phyloP scores from a whole-genome alignment of 2,329 filamentous ascomycete species.

The Botrytis byssoidea region DNA sequence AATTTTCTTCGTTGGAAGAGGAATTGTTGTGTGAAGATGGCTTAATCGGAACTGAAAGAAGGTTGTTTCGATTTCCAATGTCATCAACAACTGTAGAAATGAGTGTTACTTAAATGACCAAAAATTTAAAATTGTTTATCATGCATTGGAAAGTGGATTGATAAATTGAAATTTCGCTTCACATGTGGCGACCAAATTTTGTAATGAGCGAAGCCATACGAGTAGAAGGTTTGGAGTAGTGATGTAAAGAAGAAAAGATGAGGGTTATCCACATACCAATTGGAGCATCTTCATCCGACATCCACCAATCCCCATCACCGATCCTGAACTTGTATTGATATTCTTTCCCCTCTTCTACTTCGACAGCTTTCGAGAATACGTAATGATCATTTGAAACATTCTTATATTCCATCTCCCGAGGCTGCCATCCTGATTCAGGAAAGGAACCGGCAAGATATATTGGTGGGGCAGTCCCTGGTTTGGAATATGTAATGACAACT shows the following conservation, averaged over 20 bases:
- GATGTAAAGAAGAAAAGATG: background rate
- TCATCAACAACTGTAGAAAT: constrained; percentile 47
- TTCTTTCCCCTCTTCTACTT: constrained; percentile 54
- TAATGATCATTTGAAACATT: constrained; percentile 49
- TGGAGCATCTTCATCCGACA: constrained; percentile 60
- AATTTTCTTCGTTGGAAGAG: constrained; percentile 5
- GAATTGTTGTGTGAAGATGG: constrained; percentile 15
- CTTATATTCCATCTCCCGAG: constrained; percentile 61
- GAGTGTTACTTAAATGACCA: constrained; percentile 5
- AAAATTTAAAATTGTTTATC: background rate
- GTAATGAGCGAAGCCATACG: background rate
- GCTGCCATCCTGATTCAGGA: constrained; percentile 64
- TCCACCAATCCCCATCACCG: constrained; percentile 67
- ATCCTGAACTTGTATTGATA: constrained; percentile 76
- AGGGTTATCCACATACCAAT: constrained; percentile 50
- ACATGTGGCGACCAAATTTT: background rate
- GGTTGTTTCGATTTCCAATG: constrained; percentile 54
- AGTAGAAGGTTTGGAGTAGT: background rate
- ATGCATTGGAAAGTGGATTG: background rate
- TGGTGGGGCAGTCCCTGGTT: constrained; percentile 60
- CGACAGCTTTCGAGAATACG: constrained; percentile 57
- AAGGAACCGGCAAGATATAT: constrained; percentile 71
- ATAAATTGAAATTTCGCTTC: background rate
- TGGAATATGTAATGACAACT: constrained; percentile 55
- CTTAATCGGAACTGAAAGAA: constrained; percentile 41